Base-by-base conservation (phyloP, 2,329 filamentous ascomycete species). In the Nothomitra cinnamomea region DNA sequence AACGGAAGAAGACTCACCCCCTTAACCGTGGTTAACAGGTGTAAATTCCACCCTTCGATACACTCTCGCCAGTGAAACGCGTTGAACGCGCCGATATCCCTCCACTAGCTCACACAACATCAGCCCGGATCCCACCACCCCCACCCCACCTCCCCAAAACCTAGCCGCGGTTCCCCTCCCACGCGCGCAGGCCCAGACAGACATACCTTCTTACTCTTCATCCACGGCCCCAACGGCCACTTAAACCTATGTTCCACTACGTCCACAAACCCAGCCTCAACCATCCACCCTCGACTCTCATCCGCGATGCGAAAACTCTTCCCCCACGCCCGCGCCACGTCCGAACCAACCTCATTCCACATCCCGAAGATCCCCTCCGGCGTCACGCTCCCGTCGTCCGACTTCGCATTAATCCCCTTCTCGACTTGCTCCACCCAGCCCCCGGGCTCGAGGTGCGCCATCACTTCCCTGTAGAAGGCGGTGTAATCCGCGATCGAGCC, bases 81-180 rank as follows among this genome's bases (percentile, higher is more conserved):
- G 28, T 32, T 32, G 28, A 32, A 32, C 5, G 28, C 28, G 28
- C 28, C 28, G 28, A 32, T 32, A 5, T 32, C 28, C 28, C 28
- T 4, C 28, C 28, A 32, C 28, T 32, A n/a, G 28, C 28, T 32
- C 4, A 4, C 28, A 10, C 28, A 10, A 32, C 28, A 32, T 32
- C 5, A 32, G 10, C 28, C 28, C 28, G 5, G 4, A 3, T 24
- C 19, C 47, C 3, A 3, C 8, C 28, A 28, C n/a, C 19, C 53
- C 32, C 17, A 48, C 15, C 66, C 66, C 13, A 68, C 63, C 38
- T 67, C 62, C 56, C 66, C 67, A 50, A 63, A 47, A 52, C 60
- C 61, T n/a, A n/a, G n/a, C n/a, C n/a, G n/a, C n/a, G n/a, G n/a
- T n/a, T n/a, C n/a, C n/a, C n/a, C n/a, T n/a, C n/a, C n/a, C n/a